Evolutionary conservation across 2,329 filamentous ascomycete species (phyloP).

Genomic region (Aspergillus cejpii): DNA sequence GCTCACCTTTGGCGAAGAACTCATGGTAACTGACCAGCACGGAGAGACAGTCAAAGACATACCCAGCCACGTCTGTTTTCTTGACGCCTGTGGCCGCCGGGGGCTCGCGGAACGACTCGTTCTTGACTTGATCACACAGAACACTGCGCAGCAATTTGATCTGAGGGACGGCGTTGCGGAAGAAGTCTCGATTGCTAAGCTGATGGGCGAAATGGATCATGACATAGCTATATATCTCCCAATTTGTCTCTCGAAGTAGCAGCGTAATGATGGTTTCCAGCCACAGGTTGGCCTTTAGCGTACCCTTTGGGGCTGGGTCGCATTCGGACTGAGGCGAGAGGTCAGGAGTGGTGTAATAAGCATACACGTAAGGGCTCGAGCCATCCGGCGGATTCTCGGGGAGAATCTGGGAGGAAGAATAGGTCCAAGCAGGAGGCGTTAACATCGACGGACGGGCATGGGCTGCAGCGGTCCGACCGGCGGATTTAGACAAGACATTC

Average conservation of each 20-base stretch:
- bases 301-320: conserved; percentile 31
- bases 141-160: conserved; percentile 68
- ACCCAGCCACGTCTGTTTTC: conserved; percentile 81
- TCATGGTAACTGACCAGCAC: conserved; percentile 87
- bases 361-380: conserved; percentile 48
- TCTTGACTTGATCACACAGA: conserved; percentile 75
- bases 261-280: conserved; percentile 69
- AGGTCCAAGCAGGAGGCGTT: conserved; percentile 51
- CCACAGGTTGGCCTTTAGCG: conserved; percentile 61
- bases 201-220: conserved; percentile 81
- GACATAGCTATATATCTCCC: conserved; percentile 89
- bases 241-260: conserved; percentile 68
- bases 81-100: conserved; percentile 71
- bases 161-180: conserved; percentile 64
- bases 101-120: conserved; percentile 71
- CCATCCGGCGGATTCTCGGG: conserved; percentile 48
- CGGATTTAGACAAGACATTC: conserved; percentile 26
- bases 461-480: conserved; percentile 30
- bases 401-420: conserved; percentile 48
- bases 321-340: conserved; percentile 25
- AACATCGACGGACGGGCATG: conserved; percentile 31
- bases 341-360: conserved; percentile 41
- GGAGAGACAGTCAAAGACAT: conserved; percentile 77
- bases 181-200: conserved; percentile 81
- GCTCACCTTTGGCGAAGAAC: conserved; percentile 73